phyloP scores from a whole-genome alignment of 345 rosid species.

The Ceriops decandra region DNA sequence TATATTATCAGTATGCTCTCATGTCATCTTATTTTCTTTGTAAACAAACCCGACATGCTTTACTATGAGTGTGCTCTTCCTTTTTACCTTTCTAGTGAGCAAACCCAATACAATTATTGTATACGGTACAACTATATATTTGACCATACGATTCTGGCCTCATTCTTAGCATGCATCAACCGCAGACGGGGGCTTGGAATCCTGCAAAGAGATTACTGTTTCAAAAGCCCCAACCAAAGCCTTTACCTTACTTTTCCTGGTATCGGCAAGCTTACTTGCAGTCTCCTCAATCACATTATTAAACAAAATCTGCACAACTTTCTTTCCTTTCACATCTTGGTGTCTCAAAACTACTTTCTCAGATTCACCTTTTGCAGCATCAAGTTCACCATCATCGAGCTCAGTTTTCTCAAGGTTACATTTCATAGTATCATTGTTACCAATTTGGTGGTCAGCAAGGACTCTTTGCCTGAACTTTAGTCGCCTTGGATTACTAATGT shows the following conservation, averaged over 20 bases:
- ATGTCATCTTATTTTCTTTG: too few relatives aligned
- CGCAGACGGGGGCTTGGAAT: conserved; percentile 4
- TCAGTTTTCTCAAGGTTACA: neutral
- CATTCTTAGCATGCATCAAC: conserved; percentile 4
- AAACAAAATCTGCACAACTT: conserved; percentile 8
- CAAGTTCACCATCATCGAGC: neutral
- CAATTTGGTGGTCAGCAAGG: conserved; percentile 3
- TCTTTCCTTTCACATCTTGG: conserved; percentile 18
- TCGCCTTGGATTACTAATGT: conserved; percentile 7
- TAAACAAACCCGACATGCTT: too few relatives aligned
- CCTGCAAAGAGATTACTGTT: conserved; percentile 26
- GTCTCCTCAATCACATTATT: conserved; percentile 29
- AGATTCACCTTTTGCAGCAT: neutral
- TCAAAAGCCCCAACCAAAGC: conserved; percentile 33
- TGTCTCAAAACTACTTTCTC: conserved; percentile 15
- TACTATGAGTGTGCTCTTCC: too few relatives aligned
- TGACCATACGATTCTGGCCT: neutral
- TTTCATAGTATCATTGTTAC: neutral
- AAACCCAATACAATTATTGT: too few relatives aligned
- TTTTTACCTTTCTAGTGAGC: too few relatives aligned
- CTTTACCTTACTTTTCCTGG: conserved; percentile 26
- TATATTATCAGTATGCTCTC: neutral
- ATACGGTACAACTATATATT: neutral
- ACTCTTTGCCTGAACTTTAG: conserved; percentile 13
- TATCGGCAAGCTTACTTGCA: conserved; percentile 26